Conservation (phyloP, 2,329 filamentous ascomycete genomes). For the Ophiostoma triangulosporum region DNA sequence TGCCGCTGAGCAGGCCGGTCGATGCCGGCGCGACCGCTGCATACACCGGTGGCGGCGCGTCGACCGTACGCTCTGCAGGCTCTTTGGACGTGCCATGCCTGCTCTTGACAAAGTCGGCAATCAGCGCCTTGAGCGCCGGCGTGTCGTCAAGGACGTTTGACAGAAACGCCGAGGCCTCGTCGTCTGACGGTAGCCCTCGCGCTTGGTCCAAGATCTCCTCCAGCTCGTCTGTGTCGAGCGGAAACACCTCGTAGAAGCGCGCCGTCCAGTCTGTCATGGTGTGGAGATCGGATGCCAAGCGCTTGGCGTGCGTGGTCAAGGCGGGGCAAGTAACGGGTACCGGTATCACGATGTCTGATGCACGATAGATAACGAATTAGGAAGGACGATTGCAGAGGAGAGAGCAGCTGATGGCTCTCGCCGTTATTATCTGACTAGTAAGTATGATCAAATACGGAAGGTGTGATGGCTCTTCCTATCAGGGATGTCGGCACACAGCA, state of each 20-base stretch:
- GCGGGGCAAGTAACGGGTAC: no score
- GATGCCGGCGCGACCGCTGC: background rate
- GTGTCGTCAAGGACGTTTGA: slow-evolving; percentile 6
- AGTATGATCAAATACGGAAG: no score
- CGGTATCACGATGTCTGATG: no score
- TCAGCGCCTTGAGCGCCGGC: slow-evolving; percentile 1
- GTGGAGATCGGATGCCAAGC: background rate
- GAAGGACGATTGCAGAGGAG: no score
- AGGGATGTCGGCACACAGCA: no score
- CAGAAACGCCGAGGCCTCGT: slow-evolving; percentile 5
- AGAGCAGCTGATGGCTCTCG: no score
- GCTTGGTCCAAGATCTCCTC: slow-evolving; percentile 4
- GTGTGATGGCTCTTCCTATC: no score
- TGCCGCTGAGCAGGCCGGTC: background rate
- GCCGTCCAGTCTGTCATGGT: background rate
- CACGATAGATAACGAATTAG: no score
- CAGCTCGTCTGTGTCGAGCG: slow-evolving; percentile 9
- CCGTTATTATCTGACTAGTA: no score
- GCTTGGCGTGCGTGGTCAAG: background rate
- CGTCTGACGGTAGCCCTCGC: background rate
- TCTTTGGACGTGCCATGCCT: background rate
- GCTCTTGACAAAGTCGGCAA: slow-evolving; percentile 6
- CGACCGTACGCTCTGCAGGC: no score
- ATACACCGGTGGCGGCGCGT: background rate
- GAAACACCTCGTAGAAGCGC: slow-evolving; percentile 5